Evolutionary conservation across 768 basidiomycete species (phyloP), one percentile per base, ranked within the genome.

Genomic region (Cystofilobasidium bisporidii): DNA sequence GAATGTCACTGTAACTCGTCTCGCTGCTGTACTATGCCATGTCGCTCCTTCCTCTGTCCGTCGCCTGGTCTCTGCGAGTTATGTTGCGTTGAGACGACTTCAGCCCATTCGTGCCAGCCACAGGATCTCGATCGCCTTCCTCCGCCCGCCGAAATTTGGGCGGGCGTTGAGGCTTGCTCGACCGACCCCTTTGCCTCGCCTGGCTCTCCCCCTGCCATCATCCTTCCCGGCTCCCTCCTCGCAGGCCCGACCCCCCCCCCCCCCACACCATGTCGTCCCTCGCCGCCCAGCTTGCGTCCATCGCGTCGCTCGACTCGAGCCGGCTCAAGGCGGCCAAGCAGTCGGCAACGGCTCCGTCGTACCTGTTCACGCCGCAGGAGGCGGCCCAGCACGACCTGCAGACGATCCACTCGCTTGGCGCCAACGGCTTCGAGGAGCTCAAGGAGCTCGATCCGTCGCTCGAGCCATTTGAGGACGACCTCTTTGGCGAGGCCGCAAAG

Each of bases 381-480:
- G 91, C 91, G 12, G 85, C 88, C 72, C 80, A 84, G 66, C 87
- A 96, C 75, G 92, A 98, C 77, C 80, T 96, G 66, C 87, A 94
- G 75, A 82, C 90, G 9, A 83, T 98, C 63, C 83, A 88, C 73
- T 86, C 89, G 0, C 81, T 97, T 12, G 90, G 83, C 3, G 78
- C 83, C 60, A 91, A 89, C 73, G 89, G 87, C 10, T 85, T 91
- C 71, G 76, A 85, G 1, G 87, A 89, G 58, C 82, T 96, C 20
- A 76, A 82, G 26, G 76, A 83, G 2, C 76, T 94, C 40, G 82
- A 87, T 58, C 80, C 85, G 2, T 74, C 76, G 0, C 78, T 93
- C 58, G 78, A 78, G 8, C 78, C 78, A 59, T 89, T 83, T 69
- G 89, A 91, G 71, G 84, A 83, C 0, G 76, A 79, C 0, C 75